Evolutionary conservation across 768 basidiomycete species (phyloP).

Genomic region (Tylopilus felleus): DNA sequence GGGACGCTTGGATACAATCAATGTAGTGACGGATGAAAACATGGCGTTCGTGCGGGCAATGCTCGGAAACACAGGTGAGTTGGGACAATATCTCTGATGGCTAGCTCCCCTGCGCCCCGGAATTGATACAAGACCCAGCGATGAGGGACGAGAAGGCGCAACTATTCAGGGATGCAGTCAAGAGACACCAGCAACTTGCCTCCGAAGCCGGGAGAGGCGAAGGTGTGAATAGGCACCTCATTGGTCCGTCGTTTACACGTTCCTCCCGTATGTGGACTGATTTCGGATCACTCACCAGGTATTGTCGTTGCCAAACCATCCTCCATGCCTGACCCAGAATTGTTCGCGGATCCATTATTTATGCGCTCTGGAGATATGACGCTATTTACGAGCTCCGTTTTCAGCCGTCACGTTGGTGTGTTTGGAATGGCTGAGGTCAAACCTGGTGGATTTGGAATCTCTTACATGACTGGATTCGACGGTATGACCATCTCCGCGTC

Average conservation of each 20-base stretch:
- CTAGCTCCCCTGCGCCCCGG: too few species aligned
- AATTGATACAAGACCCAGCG: too few species aligned
- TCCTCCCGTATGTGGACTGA: neutral
- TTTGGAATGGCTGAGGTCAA: conserved; percentile 98
- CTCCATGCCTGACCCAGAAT: conserved; percentile 59
- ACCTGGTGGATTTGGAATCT: conserved; percentile 89
- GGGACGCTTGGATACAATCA: conserved; percentile 91
- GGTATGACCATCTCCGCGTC: conserved; percentile 41
- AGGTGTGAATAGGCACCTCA: conserved; percentile 85
- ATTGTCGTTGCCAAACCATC: conserved; percentile 63
- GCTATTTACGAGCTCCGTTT: conserved; percentile 85
- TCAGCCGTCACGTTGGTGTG: conserved; percentile 76
- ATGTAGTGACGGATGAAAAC: conserved; percentile 73
- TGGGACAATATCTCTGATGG: neutral
- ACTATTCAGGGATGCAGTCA: conserved; percentile 58
- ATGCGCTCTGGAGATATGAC: conserved; percentile 77
- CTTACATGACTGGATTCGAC: conserved; percentile 87
- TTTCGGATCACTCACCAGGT: conserved; percentile 39
- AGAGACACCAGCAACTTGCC: conserved; percentile 63
- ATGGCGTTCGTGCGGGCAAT: conserved; percentile 77
- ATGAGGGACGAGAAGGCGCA: conserved; percentile 42
- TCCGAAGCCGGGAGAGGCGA: conserved; percentile 59
- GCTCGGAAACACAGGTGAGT: conserved; percentile 46
- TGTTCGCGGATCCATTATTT: conserved; percentile 76
- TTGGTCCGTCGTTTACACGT: conserved; percentile 49